Evolutionary conservation across 2,329 filamentous ascomycete genomes (phyloP).

Genomic region (Colletotrichum sp.): DNA sequence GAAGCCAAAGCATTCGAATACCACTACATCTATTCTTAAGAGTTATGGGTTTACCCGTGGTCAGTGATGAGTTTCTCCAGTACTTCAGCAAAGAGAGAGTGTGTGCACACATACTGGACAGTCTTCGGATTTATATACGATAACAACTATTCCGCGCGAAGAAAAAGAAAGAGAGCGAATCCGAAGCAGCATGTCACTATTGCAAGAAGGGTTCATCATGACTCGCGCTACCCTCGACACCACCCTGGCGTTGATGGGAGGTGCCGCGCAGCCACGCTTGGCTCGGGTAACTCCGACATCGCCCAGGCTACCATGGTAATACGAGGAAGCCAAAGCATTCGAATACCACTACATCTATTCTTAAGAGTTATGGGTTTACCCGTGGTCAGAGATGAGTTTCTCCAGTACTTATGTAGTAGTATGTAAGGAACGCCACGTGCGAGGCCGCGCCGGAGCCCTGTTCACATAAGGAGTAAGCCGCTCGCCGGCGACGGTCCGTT

Average conservation of each 20-base stretch:
- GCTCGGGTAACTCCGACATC: neutral
- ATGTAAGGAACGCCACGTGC: too few species aligned
- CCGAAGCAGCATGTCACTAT: neutral
- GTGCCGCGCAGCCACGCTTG: neutral
- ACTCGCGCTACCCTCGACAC: neutral
- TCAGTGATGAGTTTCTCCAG: too few species aligned
- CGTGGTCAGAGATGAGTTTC: too few species aligned
- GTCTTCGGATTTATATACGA: neutral
- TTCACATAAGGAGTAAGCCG: neutral
- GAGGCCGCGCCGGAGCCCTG: neutral
- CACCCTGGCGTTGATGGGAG: neutral
- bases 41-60: too few species aligned
- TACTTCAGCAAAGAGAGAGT: too few species aligned
- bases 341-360: neutral
- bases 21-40: neutral
- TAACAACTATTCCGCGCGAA: too few species aligned
- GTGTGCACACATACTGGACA: too few species aligned
- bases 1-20: neutral
- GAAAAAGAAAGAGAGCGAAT: too few species aligned
- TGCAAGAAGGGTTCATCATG: neutral
- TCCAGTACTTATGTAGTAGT: too few species aligned
- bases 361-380: too few species aligned
- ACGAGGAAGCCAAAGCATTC: neutral
- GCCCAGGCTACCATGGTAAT: neutral
- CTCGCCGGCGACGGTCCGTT: neutral